Evolutionary conservation across 2,329 filamentous ascomycete genomes (phyloP).

Genomic region (Cordyceps farinosa): DNA sequence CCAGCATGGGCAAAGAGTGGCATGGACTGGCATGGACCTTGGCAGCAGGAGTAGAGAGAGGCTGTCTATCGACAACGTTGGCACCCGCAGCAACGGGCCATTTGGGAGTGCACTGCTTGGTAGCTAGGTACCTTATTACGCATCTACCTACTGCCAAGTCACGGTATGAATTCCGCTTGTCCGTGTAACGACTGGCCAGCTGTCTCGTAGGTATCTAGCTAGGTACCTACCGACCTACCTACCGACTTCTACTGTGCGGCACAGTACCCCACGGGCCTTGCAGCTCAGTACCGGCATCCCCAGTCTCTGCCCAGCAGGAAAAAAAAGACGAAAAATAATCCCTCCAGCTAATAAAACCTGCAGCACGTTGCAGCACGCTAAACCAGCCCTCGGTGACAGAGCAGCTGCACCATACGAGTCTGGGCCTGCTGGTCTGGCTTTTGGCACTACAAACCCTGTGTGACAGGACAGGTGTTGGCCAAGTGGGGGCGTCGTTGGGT

Average conservation of each 20-base stretch:
- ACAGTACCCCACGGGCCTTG: background rate
- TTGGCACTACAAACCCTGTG: background rate
- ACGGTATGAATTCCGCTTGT: too few relatives aligned
- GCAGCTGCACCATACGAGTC: background rate
- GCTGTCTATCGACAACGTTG: background rate
- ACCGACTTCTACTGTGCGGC: background rate
- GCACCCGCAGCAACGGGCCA: too few relatives aligned
- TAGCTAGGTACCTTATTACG: background rate
- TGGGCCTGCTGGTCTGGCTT: background rate
- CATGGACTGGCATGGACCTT: too few relatives aligned
- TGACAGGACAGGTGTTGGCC: conserved; percentile 5
- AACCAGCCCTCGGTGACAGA: background rate
- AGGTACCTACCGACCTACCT: background rate
- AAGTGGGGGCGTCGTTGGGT: background rate
- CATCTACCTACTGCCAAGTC: too few relatives aligned
- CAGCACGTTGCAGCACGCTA: conserved; percentile 4
- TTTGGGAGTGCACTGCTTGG: background rate
- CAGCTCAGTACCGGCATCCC: conserved; percentile 1
- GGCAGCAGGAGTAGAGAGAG: background rate
- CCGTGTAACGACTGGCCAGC: too few relatives aligned
- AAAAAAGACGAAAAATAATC: too few relatives aligned
- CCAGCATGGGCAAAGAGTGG: too few relatives aligned
- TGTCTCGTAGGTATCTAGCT: too few relatives aligned
- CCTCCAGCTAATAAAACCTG: background rate
- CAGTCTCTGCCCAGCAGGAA: background rate